These are phyloP conservation scores for Saccharomycopsis fodiens DNA, from an alignment of 805 yeast genomes.

Conservation along the genomic window DNA sequence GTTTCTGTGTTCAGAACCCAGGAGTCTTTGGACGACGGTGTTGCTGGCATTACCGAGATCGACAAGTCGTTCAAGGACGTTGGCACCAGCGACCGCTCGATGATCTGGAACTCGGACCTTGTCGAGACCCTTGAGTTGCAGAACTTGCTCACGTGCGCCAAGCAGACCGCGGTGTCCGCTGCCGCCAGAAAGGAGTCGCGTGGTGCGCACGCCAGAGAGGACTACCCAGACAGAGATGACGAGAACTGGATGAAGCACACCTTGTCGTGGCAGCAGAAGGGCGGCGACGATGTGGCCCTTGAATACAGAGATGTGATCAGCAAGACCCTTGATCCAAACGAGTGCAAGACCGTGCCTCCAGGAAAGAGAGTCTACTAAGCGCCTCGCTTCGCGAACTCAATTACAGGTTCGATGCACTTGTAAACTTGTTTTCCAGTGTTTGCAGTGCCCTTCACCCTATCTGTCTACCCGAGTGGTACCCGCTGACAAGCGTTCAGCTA, in stretches of 20 bases:
- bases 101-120: slow-evolving; percentile 98
- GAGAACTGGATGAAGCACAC: slow-evolving; percentile 97
- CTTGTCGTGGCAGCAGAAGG: slow-evolving; percentile 75
- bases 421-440: too few relatives aligned
- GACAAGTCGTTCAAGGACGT: slow-evolving; percentile 70
- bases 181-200: slow-evolving; percentile 95
- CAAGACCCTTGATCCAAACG: slow-evolving; percentile 81
- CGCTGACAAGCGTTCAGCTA: too few relatives aligned
- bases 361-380: slow-evolving; percentile 88
- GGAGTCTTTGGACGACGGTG: slow-evolving; percentile 88
- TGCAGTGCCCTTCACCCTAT: too few relatives aligned
- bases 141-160: slow-evolving; percentile 93
- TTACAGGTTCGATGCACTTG: too few relatives aligned
- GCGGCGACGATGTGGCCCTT: slow-evolving; percentile 66
- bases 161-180: slow-evolving; percentile 91
- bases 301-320: slow-evolving; percentile 80
- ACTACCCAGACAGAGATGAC: slow-evolving; percentile 93
- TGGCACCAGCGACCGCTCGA: slow-evolving; percentile 88
- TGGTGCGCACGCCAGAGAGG: slow-evolving; percentile 99
- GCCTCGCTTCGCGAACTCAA: too few relatives aligned
- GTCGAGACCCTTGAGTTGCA: slow-evolving; percentile 95
- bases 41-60: slow-evolving; percentile 61
- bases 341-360: slow-evolving; percentile 95
- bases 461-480: too few relatives aligned
- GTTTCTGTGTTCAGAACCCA: slow-evolving; percentile 96